Evolutionary conservation across 768 basidiomycete genomes (phyloP).

Genomic region (Macrocybe gigantea): DNA sequence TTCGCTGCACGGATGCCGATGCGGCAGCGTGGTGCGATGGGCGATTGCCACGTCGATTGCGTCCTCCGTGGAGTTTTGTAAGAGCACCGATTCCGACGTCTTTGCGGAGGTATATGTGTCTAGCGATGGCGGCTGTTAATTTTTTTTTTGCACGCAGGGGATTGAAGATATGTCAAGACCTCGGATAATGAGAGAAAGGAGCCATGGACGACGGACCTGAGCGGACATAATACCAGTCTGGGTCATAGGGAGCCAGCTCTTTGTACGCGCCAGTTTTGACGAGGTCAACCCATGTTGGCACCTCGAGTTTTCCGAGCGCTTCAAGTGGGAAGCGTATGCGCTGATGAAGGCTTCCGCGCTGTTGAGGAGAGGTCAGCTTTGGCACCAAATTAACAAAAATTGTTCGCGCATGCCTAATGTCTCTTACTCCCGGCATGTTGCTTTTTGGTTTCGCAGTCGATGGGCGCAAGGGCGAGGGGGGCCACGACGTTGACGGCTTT

Average conservation of each 20-base stretch:
- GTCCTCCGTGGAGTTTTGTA: slow-evolving; percentile 94
- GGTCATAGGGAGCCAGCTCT: slow-evolving; percentile 98
- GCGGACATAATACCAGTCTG: slow-evolving; percentile 99
- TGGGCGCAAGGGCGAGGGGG: slow-evolving; percentile 38
- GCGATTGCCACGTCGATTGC: slow-evolving; percentile 93
- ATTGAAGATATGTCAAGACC: not conserved
- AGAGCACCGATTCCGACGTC: slow-evolving; percentile 92
- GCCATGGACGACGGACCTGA: slow-evolving; percentile 61
- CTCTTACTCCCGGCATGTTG: slow-evolving; percentile 81
- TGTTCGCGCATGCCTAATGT: slow-evolving; percentile 53
- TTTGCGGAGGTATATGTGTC: slow-evolving; percentile 99
- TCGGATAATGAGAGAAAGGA: too few species aligned
- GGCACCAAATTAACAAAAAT: slow-evolving; percentile 6
- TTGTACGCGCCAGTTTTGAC: slow-evolving; percentile 98
- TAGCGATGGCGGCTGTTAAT: slow-evolving; percentile 81
- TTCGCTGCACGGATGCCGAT: slow-evolving; percentile 87
- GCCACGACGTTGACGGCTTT: slow-evolving; percentile 42
- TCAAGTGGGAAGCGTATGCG: slow-evolving; percentile 93
- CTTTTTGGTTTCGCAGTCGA: slow-evolving; percentile 37
- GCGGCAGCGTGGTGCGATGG: slow-evolving; percentile 90
- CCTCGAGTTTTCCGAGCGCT: slow-evolving; percentile 99
- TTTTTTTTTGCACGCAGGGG: not conserved
- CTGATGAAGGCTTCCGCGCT: slow-evolving; percentile 93
- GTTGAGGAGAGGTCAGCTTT: slow-evolving; percentile 15
- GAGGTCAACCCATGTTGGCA: slow-evolving; percentile 96